Percentiles rank a stretch among this genome's conserved stretches.
Conservation (phyloP, 1,139 yeast genomes). For the Debaryomyces subglobosus region DNA sequence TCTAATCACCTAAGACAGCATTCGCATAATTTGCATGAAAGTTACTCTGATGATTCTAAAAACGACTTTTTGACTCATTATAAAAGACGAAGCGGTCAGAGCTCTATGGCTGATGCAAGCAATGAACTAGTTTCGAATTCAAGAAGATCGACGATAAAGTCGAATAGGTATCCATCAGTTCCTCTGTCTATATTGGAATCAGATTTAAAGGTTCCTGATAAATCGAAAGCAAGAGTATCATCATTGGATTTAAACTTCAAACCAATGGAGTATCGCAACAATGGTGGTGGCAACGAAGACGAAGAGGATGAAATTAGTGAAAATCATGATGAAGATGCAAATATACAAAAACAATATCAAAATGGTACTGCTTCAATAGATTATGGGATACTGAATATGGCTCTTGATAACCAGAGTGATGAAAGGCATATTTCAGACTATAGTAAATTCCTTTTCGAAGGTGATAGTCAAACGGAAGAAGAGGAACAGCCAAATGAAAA, state of each 20-base stretch:
- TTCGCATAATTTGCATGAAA: neutral
- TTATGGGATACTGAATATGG: conserved; percentile 18
- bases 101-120: conserved; percentile 13
- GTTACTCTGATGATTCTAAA: neutral
- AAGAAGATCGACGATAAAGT: conserved; percentile 37
- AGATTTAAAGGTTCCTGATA: conserved; percentile 4
- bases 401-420: conserved; percentile 16
- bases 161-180: conserved; percentile 42
- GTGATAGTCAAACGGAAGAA: conserved; percentile 22
- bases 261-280: conserved; percentile 19
- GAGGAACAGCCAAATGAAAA: conserved; percentile 16
- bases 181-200: conserved; percentile 25
- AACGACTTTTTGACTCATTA: conserved; percentile 9
- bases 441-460: conserved; percentile 30
- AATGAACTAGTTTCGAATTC: conserved; percentile 32
- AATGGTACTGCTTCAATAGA: conserved; percentile 14
- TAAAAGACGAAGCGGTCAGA: neutral
- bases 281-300: conserved; percentile 15
- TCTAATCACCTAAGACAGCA: neutral
- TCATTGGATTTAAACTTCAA: conserved; percentile 33
- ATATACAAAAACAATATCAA: neutral
- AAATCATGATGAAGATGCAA: neutral
- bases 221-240: conserved; percentile 19
- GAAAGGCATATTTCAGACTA: conserved; percentile 40
- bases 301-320: neutral